phyloP scores from a whole-genome alignment of 2,329 filamentous ascomycete genomes.

The Penicillium sp. region DNA sequence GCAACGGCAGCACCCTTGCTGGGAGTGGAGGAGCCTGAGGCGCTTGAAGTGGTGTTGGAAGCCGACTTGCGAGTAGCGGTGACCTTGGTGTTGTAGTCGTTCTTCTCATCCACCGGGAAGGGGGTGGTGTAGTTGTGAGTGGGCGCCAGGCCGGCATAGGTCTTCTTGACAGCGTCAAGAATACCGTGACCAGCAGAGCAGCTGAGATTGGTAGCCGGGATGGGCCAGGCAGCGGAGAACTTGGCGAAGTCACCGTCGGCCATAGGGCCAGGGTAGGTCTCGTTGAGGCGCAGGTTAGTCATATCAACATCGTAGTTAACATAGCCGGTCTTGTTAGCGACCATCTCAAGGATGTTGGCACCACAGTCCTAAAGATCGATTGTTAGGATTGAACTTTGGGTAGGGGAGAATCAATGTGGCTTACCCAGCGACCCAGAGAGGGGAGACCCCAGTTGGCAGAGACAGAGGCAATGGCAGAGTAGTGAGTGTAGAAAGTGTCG shows the following conservation, averaged over 20 bases:
- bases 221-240: slow-evolving; percentile 29
- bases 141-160: slow-evolving; percentile 24
- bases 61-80: slow-evolving; percentile 25
- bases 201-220: slow-evolving; percentile 29
- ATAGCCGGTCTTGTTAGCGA: slow-evolving; percentile 62
- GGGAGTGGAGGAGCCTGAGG: slow-evolving; percentile 8
- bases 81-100: slow-evolving; percentile 25
- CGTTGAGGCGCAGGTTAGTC: slow-evolving; percentile 51
- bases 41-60: slow-evolving; percentile 10
- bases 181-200: slow-evolving; percentile 39
- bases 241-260: slow-evolving; percentile 25
- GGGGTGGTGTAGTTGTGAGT: slow-evolving; percentile 38
- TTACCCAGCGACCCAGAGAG: slow-evolving; percentile 62
- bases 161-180: slow-evolving; percentile 31
- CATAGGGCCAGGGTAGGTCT: slow-evolving; percentile 52
- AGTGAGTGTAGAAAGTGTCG: slow-evolving; percentile 69
- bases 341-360: slow-evolving; percentile 64
- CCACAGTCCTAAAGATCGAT: slow-evolving; percentile 55
- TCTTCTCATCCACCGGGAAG: slow-evolving; percentile 17
- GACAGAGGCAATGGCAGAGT: slow-evolving; percentile 67
- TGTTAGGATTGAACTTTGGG: neutral
- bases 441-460: slow-evolving; percentile 68
- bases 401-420: neutral
- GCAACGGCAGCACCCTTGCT: slow-evolving; percentile 11
- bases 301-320: slow-evolving; percentile 41